Percentiles rank a stretch among this genome's conserved stretches.
These are phyloP conservation scores for Penicillium lagena DNA, from an alignment of 495 filamentous ascomycete genomes.

Conservation along the genomic window DNA sequence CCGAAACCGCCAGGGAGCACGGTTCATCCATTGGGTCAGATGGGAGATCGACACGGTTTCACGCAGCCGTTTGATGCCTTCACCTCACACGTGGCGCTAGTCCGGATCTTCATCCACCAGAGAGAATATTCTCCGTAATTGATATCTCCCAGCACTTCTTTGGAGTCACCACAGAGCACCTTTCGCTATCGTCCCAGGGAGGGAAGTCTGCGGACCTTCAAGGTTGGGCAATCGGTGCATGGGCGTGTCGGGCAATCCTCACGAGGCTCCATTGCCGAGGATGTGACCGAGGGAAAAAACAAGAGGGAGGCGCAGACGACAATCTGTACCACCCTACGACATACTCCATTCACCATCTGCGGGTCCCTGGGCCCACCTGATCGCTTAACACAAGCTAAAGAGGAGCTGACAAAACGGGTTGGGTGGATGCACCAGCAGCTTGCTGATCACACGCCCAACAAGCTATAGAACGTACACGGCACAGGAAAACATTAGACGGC, in stretches of 20 bases:
- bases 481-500: too few relatives aligned
- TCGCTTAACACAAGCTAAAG: too few relatives aligned
- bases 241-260: slow-evolving; percentile 10
- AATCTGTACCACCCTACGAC: not conserved
- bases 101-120: slow-evolving; percentile 38
- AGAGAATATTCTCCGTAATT: not conserved
- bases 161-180: too few relatives aligned
- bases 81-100: slow-evolving; percentile 39
- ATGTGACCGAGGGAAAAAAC: not conserved
- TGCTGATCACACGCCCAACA: too few relatives aligned
- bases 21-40: slow-evolving; percentile 22
- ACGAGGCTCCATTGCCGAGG: not conserved
- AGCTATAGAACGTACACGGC: too few relatives aligned
- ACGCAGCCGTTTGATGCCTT: slow-evolving; percentile 39
- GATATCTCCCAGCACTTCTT: too few relatives aligned
- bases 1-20: slow-evolving; percentile 1
- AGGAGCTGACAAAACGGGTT: too few relatives aligned
- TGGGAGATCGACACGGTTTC: slow-evolving; percentile 41
- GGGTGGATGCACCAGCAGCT: too few relatives aligned
- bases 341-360: too few relatives aligned
- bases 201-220: too few relatives aligned
- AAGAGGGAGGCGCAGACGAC: not conserved
- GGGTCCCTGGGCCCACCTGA: too few relatives aligned
- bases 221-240: not conserved
- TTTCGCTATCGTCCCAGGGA: too few relatives aligned